phyloP scores from a whole-genome alignment of 768 basidiomycete species.

The Vishniacozyma victoriae region DNA sequence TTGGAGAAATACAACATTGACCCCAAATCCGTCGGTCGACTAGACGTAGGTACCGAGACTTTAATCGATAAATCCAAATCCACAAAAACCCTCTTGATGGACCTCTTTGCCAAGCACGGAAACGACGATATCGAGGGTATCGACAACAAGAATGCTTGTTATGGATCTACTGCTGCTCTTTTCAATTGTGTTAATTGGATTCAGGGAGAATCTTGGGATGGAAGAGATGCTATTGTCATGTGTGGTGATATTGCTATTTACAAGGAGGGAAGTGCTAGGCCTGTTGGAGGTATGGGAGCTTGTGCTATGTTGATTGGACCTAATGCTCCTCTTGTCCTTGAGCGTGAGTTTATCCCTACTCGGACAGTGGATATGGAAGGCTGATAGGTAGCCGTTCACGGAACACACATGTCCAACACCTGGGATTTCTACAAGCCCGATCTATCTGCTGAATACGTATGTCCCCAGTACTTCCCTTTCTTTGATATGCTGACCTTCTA shows the following conservation, averaged over 20 bases:
- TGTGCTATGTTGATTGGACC: conserved; percentile 93
- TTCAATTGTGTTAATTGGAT: conserved; percentile 99
- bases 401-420: conserved; percentile 92
- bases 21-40: conserved; percentile 90
- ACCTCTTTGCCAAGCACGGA: conserved; percentile 84
- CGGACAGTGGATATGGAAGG: neutral
- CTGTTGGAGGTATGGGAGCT: conserved; percentile 94
- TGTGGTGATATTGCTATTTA: conserved; percentile 97
- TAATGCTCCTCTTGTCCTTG: conserved; percentile 86
- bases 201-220: conserved; percentile 93
- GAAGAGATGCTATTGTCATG: conserved; percentile 93
- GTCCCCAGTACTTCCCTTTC: conserved; percentile 9
- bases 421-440: conserved; percentile 99
- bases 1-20: conserved; percentile 92
- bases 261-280: conserved; percentile 88
- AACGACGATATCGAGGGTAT: conserved; percentile 98
- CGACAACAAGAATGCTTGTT: conserved; percentile 99
- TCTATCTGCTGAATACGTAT: conserved; percentile 52
- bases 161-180: conserved; percentile 94
- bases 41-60: conserved; percentile 97
- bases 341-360: conserved; percentile 61
- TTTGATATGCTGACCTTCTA: conserved; percentile 3
- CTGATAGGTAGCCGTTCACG: conserved; percentile 69
- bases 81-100: conserved; percentile 97
- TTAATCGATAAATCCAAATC: conserved; percentile 99